phyloP scores from a whole-genome alignment of 352 stramenopile genomes.

The Elongisporangium senticosum region DNA sequence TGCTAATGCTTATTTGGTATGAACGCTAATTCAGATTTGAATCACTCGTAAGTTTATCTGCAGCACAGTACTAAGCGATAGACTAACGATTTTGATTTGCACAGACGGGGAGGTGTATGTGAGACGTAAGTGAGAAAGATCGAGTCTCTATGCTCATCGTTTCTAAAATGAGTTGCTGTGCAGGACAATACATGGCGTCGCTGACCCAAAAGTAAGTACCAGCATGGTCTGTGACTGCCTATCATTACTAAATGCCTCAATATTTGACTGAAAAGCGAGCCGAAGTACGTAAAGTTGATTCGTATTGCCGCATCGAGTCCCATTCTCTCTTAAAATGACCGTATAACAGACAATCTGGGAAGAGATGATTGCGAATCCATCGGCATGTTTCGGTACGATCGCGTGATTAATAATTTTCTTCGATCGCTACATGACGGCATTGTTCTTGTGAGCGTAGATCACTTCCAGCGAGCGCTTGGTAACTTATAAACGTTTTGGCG shows the following conservation, averaged over 20 bases:
- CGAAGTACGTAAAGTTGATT: not conserved
- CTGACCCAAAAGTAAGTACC: conserved; percentile 47
- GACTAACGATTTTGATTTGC: not conserved
- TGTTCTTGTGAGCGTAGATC: conserved; percentile 25
- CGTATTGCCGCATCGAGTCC: not conserved
- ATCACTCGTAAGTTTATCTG: conserved; percentile 29
- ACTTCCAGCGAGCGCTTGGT: conserved; percentile 74
- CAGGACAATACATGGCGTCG: conserved; percentile 63
- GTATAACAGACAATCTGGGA: conserved; percentile 71
- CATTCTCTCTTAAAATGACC: not conserved
- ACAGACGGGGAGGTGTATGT: conserved; percentile 48
- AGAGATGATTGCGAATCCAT: conserved; percentile 84
- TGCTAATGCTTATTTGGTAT: not conserved
- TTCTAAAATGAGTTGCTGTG: conserved; percentile 3
- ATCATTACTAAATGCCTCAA: not conserved
- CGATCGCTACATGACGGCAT: not conserved
- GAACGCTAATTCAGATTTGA: conserved; percentile 28
- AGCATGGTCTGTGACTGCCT: not conserved
- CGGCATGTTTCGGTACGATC: conserved; percentile 65
- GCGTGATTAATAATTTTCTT: not conserved
- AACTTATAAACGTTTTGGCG: not conserved
- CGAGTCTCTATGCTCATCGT: not conserved
- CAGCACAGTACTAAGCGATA: not conserved
- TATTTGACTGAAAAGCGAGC: conserved; percentile 4
- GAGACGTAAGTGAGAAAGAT: conserved; percentile 40